Evolutionary conservation across 257 asterid genomes (phyloP).

Genomic region (Scutellaria barbata): DNA sequence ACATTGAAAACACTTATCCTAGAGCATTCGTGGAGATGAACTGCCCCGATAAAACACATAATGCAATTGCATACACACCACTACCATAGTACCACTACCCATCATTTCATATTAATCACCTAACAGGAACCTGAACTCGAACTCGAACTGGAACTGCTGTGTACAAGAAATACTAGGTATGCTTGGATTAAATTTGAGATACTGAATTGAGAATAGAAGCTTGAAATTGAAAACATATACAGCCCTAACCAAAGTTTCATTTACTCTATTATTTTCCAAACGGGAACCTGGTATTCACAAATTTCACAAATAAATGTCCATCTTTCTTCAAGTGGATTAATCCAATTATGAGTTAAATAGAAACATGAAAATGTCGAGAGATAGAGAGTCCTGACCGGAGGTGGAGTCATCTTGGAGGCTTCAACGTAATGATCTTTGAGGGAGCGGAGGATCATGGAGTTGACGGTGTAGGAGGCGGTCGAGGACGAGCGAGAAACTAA

Average conservation of each 20-base stretch:
- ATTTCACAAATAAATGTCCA: too few relatives aligned
- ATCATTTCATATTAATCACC: constrained; percentile 18
- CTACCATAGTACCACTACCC: not conserved
- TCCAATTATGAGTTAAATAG: not conserved
- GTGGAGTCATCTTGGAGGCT: constrained; percentile 86
- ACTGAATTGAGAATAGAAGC: not conserved
- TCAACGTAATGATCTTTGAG: constrained; percentile 91
- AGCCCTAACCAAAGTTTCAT: not conserved
- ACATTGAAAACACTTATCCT: not conserved
- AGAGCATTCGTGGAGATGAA: constrained; percentile 6
- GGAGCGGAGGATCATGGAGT: constrained; percentile 78
- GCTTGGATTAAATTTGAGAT: not conserved
- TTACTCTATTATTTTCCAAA: not conserved
- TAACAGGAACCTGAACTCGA: not conserved
- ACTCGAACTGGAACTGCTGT: not conserved
- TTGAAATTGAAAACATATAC: constrained; percentile 14
- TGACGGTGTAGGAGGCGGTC: constrained; percentile 56
- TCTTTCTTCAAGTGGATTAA: too few relatives aligned
- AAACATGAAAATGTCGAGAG: not conserved
- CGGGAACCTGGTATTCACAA: too few relatives aligned
- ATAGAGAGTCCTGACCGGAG: constrained; percentile 64
- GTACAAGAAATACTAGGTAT: not conserved
- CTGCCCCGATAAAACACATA: not conserved
- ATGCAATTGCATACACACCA: constrained; percentile 12
- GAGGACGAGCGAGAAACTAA: constrained; percentile 51